These are phyloP conservation scores for Teratosphaeria epicoccoides DNA, from an alignment of 2,329 filamentous ascomycete genomes.

Conservation along the genomic window DNA sequence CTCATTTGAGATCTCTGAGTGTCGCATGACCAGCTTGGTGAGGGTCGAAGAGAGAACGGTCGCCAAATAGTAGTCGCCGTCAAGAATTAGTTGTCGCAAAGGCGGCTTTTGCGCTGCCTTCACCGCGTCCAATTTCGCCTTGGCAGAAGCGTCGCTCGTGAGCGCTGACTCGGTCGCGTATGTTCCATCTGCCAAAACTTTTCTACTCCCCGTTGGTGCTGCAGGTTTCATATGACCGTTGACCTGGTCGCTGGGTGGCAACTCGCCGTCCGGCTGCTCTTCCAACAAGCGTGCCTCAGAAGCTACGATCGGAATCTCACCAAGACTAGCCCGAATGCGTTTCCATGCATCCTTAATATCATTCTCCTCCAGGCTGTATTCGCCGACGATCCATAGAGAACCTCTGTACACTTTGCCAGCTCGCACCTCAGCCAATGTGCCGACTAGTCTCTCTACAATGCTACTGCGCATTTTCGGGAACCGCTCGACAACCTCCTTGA, in stretches of 20 bases:
- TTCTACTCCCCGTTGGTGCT: conserved; percentile 72
- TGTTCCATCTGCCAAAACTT: conserved; percentile 89
- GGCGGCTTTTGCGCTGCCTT: conserved; percentile 96
- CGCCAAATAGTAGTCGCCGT: conserved; percentile 93
- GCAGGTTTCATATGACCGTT: conserved; percentile 71
- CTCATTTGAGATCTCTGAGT: conserved; percentile 84
- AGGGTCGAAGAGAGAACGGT: conserved; percentile 92
- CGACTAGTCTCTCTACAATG: conserved; percentile 80
- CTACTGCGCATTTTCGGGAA: conserved; percentile 81
- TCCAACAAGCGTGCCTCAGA: conserved; percentile 89
- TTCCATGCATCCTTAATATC: conserved; percentile 97
- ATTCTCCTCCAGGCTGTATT: conserved; percentile 87
- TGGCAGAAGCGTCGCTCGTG: conserved; percentile 80
- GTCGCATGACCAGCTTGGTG: conserved; percentile 95
- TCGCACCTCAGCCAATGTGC: conserved; percentile 82
- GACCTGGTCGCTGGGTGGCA: conserved; percentile 56
- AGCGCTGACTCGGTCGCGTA: conserved; percentile 95
- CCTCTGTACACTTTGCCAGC: conserved; percentile 96
- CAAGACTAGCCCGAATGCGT: conserved; percentile 81
- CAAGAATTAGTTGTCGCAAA: conserved; percentile 84
- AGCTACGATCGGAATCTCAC: conserved; percentile 91
- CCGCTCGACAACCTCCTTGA: conserved; percentile 97
- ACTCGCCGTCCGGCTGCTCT: conserved; percentile 57
- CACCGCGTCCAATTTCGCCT: conserved; percentile 87
- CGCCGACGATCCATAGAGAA: conserved; percentile 93